phyloP scores from a whole-genome alignment of 768 basidiomycete species.

The Phanerochaete sordida region DNA sequence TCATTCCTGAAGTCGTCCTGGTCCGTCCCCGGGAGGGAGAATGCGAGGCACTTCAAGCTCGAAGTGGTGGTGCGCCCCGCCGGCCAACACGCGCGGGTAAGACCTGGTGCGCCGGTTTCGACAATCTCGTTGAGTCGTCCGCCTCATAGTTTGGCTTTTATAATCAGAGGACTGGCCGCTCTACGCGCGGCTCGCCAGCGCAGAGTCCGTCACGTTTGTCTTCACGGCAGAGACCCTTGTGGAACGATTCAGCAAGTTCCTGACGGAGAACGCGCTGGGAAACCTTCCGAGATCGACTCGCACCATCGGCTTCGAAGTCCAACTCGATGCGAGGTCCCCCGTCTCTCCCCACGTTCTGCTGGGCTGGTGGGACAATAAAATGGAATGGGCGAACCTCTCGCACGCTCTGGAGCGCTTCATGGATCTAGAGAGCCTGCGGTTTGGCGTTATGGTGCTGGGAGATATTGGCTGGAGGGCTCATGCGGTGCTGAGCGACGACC shows the following conservation, averaged over 20 bases:
- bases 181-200: not conserved
- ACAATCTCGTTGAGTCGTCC: too few species aligned
- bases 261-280: not conserved
- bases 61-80: not conserved
- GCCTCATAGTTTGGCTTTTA: not conserved
- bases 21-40: not conserved
- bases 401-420: too few species aligned
- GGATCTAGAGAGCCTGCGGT: too few species aligned
- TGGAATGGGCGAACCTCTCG: too few species aligned
- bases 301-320: not conserved
- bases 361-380: not conserved
- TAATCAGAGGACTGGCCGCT: not conserved
- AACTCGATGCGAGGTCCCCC: not conserved
- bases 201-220: not conserved
- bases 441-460: too few species aligned
- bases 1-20: not conserved
- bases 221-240: not conserved
- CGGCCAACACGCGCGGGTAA: too few species aligned
- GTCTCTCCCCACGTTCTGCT: not conserved
- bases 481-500: too few species aligned
- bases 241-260: not conserved
- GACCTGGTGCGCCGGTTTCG: too few species aligned
- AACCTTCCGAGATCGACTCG: not conserved
- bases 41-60: not conserved
- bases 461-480: too few species aligned